Evolutionary conservation across 352 stramenopile genomes (phyloP), one percentile per base, ranked within the genome.

Genomic region (Globisporangium acanthophoron): DNA sequence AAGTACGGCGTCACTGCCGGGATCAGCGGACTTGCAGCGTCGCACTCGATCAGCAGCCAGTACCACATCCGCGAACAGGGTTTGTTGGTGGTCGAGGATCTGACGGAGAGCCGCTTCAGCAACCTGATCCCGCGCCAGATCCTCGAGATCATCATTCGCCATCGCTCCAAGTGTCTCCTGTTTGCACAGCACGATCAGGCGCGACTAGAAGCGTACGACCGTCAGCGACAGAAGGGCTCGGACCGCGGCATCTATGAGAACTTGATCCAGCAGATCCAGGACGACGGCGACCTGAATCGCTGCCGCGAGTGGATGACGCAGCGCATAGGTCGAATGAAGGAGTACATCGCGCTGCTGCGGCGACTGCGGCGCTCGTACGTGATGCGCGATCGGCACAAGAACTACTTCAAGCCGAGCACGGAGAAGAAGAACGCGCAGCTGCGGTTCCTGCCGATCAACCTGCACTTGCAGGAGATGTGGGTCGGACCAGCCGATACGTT

Each of bases 381-480:
- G 33, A 62, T 66, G 39, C 80, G 85, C 11, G 85, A 94, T 31
- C 67, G 73, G 43, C 71, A 83, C 12, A 89, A 92, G 57, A 76
- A 87, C 58, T 93, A 89, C 59, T 94, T 94, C 67, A 94, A 94
- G 73, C 66, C 81, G 12, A 93, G 83, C 56, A 92, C 82, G 1
- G 82, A 92, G 46, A 94, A 94, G 67, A 92, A 92, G 73, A 91
- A 90, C 57, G 52, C 77, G 4, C 67, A 78, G 43, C 56, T 94
- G 53, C 77, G 85, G 24, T 94, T 94, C 56, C 61, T 94, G 12
- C 85, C 85, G 3, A 90, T 92, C 55, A 94, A 94, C 33, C 70
- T 94, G 46, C 85, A 94, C 51, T 40, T 94, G 24, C 85, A 94
- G 60, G 83, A 92, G 52, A 93, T 94, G 83, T 92, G 82, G 80